Evolutionary conservation across 768 basidiomycete species (phyloP), one percentile per base, ranked within the genome.

Genomic region (Leucosporidium scottii): DNA sequence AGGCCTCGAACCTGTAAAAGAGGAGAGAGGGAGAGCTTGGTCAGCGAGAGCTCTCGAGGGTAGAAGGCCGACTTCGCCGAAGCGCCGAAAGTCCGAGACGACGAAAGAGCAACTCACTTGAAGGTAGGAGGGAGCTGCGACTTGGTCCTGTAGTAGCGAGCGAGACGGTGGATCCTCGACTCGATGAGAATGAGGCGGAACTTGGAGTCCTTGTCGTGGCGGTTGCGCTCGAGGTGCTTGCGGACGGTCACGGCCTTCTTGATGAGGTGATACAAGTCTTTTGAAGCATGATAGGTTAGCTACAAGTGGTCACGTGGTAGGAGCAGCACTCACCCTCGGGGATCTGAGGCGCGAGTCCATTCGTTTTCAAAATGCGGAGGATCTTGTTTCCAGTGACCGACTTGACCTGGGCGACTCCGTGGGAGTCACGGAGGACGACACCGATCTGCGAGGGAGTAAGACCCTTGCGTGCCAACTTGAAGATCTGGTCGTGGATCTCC

Each of bases 271-370:
- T n/a, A n/a, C n/a, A n/a, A n/a, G n/a, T n/a, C n/a, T n/a, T n/a
- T n/a, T n/a, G n/a, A n/a, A n/a, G n/a, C n/a, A n/a, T n/a, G n/a
- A n/a, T n/a, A n/a, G n/a, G n/a, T n/a, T n/a, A n/a, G n/a, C n/a
- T n/a, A n/a, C n/a, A n/a, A n/a, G n/a, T n/a, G n/a, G n/a, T n/a
- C n/a, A 96, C 87, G 85, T 92, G 88, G 89, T 91, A 96, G 71
- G 97, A 89, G 85, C n/a, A n/a, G n/a, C n/a, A n/a, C n/a, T n/a
- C n/a, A n/a, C 96, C 94, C 86, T 99, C 94, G 76, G 94, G 94
- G 83, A 98, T 90, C 81, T 87, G 85, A 77, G 94, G 93, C 80
- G 87, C 93, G 82, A 98, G 89, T 82, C 91, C 91, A 75, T 91
- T 85, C 72, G 87, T 85, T 84, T 96, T 98, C 81, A 98, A 83